Percentiles rank a stretch among this genome's conserved stretches.
Evolutionary conservation across 163 green algal genomes (phyloP).

Genomic region (Botryococcus braunii): DNA sequence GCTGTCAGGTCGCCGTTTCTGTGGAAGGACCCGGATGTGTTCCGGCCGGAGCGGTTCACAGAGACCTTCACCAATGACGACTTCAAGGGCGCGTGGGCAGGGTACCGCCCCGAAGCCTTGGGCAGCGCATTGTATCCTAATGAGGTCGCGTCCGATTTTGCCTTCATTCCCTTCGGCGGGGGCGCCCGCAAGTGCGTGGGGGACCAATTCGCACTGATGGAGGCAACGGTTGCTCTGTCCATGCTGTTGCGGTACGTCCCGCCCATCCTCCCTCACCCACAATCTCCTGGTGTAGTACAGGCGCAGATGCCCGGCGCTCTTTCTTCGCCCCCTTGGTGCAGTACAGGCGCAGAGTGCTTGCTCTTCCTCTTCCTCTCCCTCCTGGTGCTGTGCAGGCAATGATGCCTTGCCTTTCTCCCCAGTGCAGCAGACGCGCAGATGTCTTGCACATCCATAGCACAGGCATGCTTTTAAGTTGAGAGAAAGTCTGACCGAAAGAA

Average conservation of each 20-base stretch:
- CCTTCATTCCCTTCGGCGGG: slow-evolving; percentile 92
- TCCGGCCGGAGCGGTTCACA: slow-evolving; percentile 72
- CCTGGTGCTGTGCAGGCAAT: background rate
- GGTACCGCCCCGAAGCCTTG: slow-evolving; percentile 50
- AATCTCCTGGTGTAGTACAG: background rate
- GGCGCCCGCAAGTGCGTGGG: slow-evolving; percentile 91
- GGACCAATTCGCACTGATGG: slow-evolving; percentile 94
- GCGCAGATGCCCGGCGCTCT: background rate
- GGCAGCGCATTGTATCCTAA: slow-evolving; percentile 81
- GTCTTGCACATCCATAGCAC: too few relatives aligned
- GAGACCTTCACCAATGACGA: slow-evolving; percentile 54
- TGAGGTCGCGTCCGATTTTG: slow-evolving; percentile 86
- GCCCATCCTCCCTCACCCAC: background rate
- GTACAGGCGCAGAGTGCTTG: background rate
- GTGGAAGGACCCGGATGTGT: slow-evolving; percentile 84
- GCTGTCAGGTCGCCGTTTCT: slow-evolving; percentile 63
- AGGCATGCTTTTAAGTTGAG: too few relatives aligned
- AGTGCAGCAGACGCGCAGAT: background rate
- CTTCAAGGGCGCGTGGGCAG: slow-evolving; percentile 64
- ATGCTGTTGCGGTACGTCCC: slow-evolving; percentile 64
- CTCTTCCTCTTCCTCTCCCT: background rate
- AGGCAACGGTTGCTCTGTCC: slow-evolving; percentile 74
- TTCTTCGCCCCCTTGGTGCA: background rate
- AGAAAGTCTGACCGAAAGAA: too few relatives aligned
- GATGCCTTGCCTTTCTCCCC: background rate